These are phyloP conservation scores for Galerina sulciceps DNA, from an alignment of 768 basidiomycete species.

Conservation along the genomic window DNA sequence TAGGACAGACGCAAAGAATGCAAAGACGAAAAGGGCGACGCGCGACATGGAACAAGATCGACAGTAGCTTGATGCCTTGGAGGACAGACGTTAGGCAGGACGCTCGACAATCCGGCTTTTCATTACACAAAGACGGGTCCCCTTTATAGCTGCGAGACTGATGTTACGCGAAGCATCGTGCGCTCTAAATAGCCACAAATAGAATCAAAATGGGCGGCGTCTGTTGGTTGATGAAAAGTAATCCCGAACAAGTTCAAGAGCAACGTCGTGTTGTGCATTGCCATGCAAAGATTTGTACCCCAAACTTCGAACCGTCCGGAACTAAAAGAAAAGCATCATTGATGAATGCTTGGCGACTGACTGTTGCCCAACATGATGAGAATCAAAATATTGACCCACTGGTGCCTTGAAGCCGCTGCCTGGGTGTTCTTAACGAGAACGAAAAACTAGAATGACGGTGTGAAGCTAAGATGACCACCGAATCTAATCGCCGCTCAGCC, in stretches of 20 bases:
- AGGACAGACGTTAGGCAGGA: conserved; percentile 6
- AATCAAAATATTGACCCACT: neutral
- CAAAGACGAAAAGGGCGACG: conserved; percentile 36
- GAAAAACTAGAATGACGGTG: neutral
- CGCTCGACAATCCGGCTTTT: conserved; percentile 11
- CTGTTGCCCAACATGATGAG: conserved; percentile 1
- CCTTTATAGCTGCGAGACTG: conserved; percentile 24
- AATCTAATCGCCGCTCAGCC: conserved; percentile 30
- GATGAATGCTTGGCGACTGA: neutral
- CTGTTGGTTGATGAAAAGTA: conserved; percentile 12
- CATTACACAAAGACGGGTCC: conserved; percentile 8
- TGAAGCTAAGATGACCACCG: conserved; percentile 9
- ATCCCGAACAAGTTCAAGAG: conserved; percentile 12
- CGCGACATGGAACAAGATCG: conserved; percentile 38
- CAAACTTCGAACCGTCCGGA: neutral
- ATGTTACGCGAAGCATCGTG: conserved; percentile 27
- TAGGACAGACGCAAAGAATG: conserved; percentile 47
- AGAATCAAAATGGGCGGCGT: conserved; percentile 14
- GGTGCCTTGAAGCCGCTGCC: no score
- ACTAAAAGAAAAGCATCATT: neutral
- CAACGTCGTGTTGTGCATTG: neutral
- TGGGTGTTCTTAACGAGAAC: conserved; percentile 6
- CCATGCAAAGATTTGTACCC: neutral
- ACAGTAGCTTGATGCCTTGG: conserved; percentile 6
- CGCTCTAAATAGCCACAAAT: conserved; percentile 18